A percentile compares a stretch with the other conserved stretches of the same genome.
Evolutionary conservation across 345 rosid genomes (phyloP).

Genomic region (Populus nigra): DNA sequence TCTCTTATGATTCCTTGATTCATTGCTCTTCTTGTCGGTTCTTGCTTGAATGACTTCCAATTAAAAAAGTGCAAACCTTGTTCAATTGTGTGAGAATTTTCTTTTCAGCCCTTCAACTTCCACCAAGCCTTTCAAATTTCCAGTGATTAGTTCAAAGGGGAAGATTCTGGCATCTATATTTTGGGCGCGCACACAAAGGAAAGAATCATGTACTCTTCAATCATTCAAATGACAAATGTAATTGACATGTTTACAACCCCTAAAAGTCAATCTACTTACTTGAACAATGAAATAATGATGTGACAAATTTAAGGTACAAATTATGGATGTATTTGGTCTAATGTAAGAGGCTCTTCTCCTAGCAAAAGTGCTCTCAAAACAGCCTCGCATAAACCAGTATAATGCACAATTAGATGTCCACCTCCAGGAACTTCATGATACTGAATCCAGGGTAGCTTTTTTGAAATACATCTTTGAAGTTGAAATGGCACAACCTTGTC

Average conservation of each 20-base stretch:
- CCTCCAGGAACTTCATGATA: slow-evolving; percentile 87
- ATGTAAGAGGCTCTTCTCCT: slow-evolving; percentile 55
- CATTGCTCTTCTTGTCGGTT: neutral
- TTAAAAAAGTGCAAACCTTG: neutral
- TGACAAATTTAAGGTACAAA: slow-evolving; percentile 15
- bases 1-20: neutral
- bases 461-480: slow-evolving; percentile 59
- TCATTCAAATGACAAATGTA: slow-evolving; percentile 20
- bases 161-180: neutral
- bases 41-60: neutral
- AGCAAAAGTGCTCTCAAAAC: slow-evolving; percentile 63
- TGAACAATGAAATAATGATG: slow-evolving; percentile 18
- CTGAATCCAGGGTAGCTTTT: slow-evolving; percentile 68
- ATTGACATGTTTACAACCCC: neutral
- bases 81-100: neutral
- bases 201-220: slow-evolving; percentile 19
- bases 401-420: slow-evolving; percentile 83
- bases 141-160: neutral
- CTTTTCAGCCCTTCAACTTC: neutral
- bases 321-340: slow-evolving; percentile 34
- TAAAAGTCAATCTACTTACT: slow-evolving; percentile 25
- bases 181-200: neutral
- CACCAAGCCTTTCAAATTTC: neutral
- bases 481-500: slow-evolving; percentile 84
- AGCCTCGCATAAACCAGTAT: slow-evolving; percentile 63